A percentile compares a stretch with the other conserved stretches of the same genome.
These are phyloP conservation scores for Aspergillus novofumigatus DNA, from an alignment of 2,329 filamentous ascomycete species.

Conservation along the genomic window DNA sequence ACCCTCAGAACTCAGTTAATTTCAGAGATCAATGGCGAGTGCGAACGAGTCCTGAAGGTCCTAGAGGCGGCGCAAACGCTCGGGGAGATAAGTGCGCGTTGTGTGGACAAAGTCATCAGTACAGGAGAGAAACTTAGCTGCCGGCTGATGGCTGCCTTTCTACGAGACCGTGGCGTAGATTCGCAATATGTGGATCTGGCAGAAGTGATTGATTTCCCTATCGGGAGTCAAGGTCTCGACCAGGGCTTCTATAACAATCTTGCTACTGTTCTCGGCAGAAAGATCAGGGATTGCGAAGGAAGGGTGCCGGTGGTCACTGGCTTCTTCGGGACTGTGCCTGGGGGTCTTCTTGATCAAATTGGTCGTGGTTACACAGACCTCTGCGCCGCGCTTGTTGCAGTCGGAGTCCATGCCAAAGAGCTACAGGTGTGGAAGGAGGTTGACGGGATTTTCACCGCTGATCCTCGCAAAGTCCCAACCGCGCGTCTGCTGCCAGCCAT, in stretches of 20 bases:
- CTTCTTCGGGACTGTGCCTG: constrained; percentile 91
- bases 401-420: constrained; percentile 80
- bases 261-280: constrained; percentile 57
- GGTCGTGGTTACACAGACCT: constrained; percentile 96
- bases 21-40: constrained; percentile 70
- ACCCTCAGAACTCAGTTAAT: constrained; percentile 58
- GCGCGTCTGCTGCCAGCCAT: constrained; percentile 85
- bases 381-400: constrained; percentile 85
- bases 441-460: constrained; percentile 85
- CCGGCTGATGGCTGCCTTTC: constrained; percentile 77
- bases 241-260: constrained; percentile 67
- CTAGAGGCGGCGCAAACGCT: constrained; percentile 59
- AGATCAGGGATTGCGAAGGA: constrained; percentile 61
- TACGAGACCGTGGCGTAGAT: constrained; percentile 75
- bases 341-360: constrained; percentile 84
- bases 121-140: constrained; percentile 96
- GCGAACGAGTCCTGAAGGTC: constrained; percentile 73
- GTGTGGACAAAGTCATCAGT: constrained; percentile 84
- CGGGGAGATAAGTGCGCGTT: constrained; percentile 69
- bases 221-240: constrained; percentile 54
- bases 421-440: constrained; percentile 99
- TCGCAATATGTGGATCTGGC: constrained; percentile 88
- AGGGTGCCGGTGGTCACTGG: constrained; percentile 79
- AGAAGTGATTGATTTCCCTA: constrained; percentile 67
- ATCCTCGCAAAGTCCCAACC: constrained; percentile 85